Base-by-base conservation (phyloP, 768 basidiomycete species). In the Sistotremastrum niveocremeum region DNA sequence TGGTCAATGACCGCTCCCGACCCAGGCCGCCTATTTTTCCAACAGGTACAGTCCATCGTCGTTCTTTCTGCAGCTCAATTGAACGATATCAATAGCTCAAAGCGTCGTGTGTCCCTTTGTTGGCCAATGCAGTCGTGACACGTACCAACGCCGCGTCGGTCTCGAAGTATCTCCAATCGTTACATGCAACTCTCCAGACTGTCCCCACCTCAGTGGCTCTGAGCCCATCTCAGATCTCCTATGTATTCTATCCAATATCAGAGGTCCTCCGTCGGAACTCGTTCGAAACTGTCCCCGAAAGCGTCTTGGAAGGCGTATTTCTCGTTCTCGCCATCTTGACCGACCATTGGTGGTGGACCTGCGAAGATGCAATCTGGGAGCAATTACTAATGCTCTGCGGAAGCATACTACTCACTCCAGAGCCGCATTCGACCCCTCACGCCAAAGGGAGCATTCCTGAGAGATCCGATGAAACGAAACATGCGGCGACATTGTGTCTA, bases 211-310 rank as follows among this genome's bases (percentile, higher is more conserved):
- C 65, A 6, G 60, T 54, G 34, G 44, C 59, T 4, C 69, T 88
- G 34, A 67, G 73, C 1, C 57, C 74, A 0, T 72, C 74, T 10
- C 69, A 90, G 41, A 75, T 88, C 39, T 80, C 83, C 39, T 98
- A 97, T 60, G 67, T 79, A 31, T 86, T 93, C 63, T 84, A 89
- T 54, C 94, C 94, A 3, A 60, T 97, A 37, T 89, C 89, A 2
- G 76, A 79, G 31, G 76, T 95, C 42, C 71, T 97, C 34, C 79
- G 83, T 42, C 79, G 85, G 33, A 88, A 91, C 58, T 55, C 72
- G 10, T 72, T 79, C 3, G 56, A 71, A 5, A 66, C 72, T 9
- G 81, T 94, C 41, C 83, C 88, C 6, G 81, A 90, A 55, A 81
- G 81, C 54, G 63, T 90, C 32, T 65, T 94, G 41, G 87, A 95